Evolutionary conservation across 129 eudicot genomes (phyloP).

Genomic region (Escallonia rubra): DNA sequence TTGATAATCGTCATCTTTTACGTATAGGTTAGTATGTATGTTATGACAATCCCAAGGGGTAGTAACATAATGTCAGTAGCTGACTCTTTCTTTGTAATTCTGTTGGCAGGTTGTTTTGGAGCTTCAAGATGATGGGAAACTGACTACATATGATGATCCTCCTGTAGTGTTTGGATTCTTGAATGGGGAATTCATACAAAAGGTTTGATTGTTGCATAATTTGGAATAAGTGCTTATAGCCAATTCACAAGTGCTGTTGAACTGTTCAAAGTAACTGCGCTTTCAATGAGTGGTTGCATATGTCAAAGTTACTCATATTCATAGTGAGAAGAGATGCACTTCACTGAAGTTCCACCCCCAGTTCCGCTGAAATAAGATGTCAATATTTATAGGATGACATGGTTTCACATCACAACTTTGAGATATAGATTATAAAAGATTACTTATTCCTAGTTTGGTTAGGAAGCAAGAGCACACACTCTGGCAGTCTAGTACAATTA

Average conservation of each 20-base stretch:
- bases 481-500: too few species aligned
- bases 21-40: too few species aligned
- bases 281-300: not conserved
- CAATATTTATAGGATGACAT: too few species aligned
- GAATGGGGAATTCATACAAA: conserved; percentile 56
- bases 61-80: not conserved
- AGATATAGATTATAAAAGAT: too few species aligned
- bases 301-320: not conserved
- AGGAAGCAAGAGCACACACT: too few species aligned
- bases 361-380: too few species aligned
- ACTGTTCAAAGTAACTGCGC: not conserved
- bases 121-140: conserved; percentile 73
- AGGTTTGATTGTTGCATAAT: conserved; percentile 42
- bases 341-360: too few species aligned
- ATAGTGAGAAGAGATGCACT: too few species aligned
- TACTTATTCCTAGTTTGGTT: too few species aligned
- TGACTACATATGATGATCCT: conserved; percentile 91
- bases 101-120: conserved; percentile 70
- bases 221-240: not conserved
- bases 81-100: conserved; percentile 7
- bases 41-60: conserved; percentile 1
- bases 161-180: conserved; percentile 77
- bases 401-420: too few species aligned
- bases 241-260: not conserved
- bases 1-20: too few species aligned